phyloP scores from a whole-genome alignment of 495 filamentous ascomycete genomes.

The Chaetomium fimeti region DNA sequence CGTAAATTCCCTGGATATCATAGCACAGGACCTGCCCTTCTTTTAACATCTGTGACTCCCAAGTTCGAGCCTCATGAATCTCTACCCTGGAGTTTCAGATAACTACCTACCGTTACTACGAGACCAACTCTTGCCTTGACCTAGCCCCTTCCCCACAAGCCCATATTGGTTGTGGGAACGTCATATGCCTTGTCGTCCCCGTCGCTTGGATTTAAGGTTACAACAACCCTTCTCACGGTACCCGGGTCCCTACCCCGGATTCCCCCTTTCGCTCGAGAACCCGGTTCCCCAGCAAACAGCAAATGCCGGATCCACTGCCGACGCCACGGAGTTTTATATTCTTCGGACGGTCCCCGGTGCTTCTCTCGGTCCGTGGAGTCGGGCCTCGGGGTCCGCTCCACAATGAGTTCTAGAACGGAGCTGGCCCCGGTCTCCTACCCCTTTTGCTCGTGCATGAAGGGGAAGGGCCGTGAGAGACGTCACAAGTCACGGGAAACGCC shows the following conservation, averaged over 20 bases:
- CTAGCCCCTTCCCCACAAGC: not conserved
- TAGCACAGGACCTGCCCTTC: not conserved
- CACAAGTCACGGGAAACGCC: not conserved
- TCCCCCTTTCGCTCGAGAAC: not conserved
- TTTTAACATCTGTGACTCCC: not conserved
- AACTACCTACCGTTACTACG: not conserved
- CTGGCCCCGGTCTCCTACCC: not conserved
- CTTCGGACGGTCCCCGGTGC: not conserved
- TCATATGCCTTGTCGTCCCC: not conserved
- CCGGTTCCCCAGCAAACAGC: not conserved
- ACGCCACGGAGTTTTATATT: not conserved
- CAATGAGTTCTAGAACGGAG: not conserved
- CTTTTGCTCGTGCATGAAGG: not conserved
- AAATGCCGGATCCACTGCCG: not conserved
- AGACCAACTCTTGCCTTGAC: not conserved
- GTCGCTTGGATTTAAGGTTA: not conserved
- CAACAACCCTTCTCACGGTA: not conserved
- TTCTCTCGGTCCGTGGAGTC: conserved; percentile 1
- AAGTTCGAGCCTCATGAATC: not conserved
- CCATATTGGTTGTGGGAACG: not conserved
- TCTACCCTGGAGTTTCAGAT: not conserved
- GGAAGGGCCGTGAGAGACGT: not conserved
- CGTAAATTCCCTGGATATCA: not conserved
- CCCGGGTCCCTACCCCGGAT: not conserved
- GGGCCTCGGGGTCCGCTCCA: not conserved